Base-by-base conservation (phyloP, 2,329 filamentous ascomycete species). In the Neocatenulostroma microsporum region DNA sequence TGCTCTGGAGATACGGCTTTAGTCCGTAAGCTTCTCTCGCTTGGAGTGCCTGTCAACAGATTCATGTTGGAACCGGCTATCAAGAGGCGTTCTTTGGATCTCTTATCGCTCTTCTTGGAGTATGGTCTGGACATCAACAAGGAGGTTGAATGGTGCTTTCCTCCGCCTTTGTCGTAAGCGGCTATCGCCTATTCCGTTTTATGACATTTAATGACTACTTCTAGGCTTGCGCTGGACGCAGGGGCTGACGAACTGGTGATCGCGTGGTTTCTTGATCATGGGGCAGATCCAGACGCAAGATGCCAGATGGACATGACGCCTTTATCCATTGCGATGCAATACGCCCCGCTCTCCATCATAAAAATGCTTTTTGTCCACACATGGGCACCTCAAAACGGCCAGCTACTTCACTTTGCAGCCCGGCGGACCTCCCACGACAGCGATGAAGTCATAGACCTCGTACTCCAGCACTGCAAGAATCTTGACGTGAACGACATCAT, bases 71-170 rank as follows among this genome's bases (percentile, higher is more conserved):
- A 5, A 5, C 25, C 25, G 4, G 25, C 25, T 5, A 27, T 27
- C 25, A 5, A 27, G 25, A 5, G 11, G 11, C 5, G 25, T 5
- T 27, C 25, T 27, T 27, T 27, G 25, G 25, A 27, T 5, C 25
- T 27, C 5, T 11, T 27, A 27, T 27, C 11, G 15, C 25, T 27
- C 5, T 27, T 5, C 25, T 14, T 27, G 5, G 25, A 27, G 25
- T 27, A 27, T 11, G 25, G 25, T 27, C 15, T 5, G 25, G 25
- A 27, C 25, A 27, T 27, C 25, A 27, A 27, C 25, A 27, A 27
- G 11, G 25, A 27, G 25, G 11, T 27, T 5, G 25, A 27, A 5
- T 27, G 25, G 25, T 27, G 25, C 25, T 5, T 27, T 27, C 25
- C 11, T 11, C 25, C 25, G 4, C 25, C 25, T 5, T 27, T 27